Base-by-base conservation (phyloP, 306 rosid species). In the Glycyrrhiza uralensis region DNA sequence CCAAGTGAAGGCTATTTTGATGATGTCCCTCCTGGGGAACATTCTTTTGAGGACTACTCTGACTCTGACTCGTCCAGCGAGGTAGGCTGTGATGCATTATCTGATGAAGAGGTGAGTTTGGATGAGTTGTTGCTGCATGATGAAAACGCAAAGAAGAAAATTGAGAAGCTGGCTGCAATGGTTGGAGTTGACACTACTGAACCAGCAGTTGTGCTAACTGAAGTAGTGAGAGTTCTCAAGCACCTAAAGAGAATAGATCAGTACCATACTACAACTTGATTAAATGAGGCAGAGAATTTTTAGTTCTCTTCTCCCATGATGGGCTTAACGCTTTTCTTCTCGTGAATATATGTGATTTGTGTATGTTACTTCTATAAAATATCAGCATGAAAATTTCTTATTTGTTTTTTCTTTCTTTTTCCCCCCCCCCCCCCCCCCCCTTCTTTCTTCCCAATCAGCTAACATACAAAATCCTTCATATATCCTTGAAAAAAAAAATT, bases 181-280 rank as follows among this genome's bases (percentile, higher is more conserved):
- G 83, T 84, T 70, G 83, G 85, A 42, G 51, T 81, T 69, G 62
- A 78, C 30, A 70, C 70, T 23, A 58, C 44, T 28, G 81, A 77
- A 41, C 85, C 83, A 26, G 81, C 30, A 13, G 45, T 36, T 39
- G 77, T 81, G 67, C 62, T 85, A 13, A 62, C 64, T 59, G 77
- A 78, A 78, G 88, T 85, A 2, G 86, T 71, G 56, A 74, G 77
- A 62, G 20, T 78, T 75, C 79, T 81, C 44, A 78, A 84, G 61
- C 71, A 36, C 56, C 71, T 81, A 1, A 42, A 70, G 75, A 75
- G 67, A 50, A 60, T 46, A 7, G 8, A 44, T 10, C 49, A 61
- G 1, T 32, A 51, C 28, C 55, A 18, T 35, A 11, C 19, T 62
- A 47, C 11, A 32, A 2, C 22, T 41, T 52, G 30, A 8, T 66